Percentiles rank a stretch among this genome's conserved stretches.
Conservation (phyloP, 2,329 filamentous ascomycete genomes). For the Didymella keratinophila region DNA sequence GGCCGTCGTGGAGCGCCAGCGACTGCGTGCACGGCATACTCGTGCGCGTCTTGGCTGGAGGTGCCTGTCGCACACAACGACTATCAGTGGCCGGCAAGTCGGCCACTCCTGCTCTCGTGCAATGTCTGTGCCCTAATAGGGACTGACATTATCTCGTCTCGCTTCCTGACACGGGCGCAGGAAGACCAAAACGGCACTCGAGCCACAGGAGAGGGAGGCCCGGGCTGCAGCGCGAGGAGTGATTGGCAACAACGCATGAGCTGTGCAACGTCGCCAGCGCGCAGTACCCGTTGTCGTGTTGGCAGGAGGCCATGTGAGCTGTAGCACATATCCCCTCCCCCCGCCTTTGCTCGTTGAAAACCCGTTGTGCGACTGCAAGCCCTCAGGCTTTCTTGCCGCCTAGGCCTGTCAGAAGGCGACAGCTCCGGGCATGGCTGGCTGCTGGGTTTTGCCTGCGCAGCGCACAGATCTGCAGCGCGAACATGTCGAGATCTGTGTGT, state of each 20-base stretch:
- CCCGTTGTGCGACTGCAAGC: conserved; percentile 26
- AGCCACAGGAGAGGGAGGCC: conserved; percentile 27
- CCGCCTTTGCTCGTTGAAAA: conserved; percentile 27
- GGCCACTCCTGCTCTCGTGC: conserved; percentile 16
- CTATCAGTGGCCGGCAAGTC: conserved; percentile 9
- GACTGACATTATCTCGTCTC: conserved; percentile 26
- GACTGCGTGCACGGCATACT: conserved; percentile 22
- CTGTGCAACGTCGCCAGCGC: conserved; percentile 27
- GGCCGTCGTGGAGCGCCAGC: conserved; percentile 37
- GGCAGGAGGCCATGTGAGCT: conserved; percentile 34
- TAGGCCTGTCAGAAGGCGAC: conserved; percentile 19
- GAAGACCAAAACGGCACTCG: conserved; percentile 29
- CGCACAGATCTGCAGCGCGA: conserved; percentile 26
- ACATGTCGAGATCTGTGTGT: conserved; percentile 18
- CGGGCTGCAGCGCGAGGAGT: conserved; percentile 22
- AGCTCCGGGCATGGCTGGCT: conserved; percentile 19
- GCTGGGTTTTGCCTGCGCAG: conserved; percentile 22
- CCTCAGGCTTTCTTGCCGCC: conserved; percentile 26
- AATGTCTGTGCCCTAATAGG: conserved; percentile 15
- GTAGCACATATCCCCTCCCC: conserved; percentile 19
- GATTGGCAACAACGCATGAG: conserved; percentile 33
- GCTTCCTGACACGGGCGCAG: conserved; percentile 24
- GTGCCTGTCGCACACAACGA: conserved; percentile 12
- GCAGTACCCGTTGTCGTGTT: conserved; percentile 33
- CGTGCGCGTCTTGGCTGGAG: conserved; percentile 18